Evolutionary conservation across 139 green algal genomes (phyloP).

Genomic region (Chlamydomonas sp.): DNA sequence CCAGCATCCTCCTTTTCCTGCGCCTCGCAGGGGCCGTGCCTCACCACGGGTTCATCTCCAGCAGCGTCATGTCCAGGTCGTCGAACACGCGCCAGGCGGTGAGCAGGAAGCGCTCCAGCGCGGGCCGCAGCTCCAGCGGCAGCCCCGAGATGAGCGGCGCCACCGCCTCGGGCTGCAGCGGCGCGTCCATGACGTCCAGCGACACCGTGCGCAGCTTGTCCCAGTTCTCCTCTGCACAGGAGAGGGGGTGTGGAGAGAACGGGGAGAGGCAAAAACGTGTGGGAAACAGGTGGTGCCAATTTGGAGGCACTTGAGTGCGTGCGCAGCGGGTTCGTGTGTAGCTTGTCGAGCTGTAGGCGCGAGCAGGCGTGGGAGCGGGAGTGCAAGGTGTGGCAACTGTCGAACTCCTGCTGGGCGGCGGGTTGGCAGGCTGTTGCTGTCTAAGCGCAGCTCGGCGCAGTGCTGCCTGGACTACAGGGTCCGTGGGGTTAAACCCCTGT

Average conservation of each 20-base stretch:
- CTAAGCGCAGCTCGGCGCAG: no score
- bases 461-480: no score
- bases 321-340: no score
- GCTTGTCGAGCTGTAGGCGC: no score
- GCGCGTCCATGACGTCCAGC: conserved; percentile 53
- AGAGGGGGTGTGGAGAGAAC: not conserved
- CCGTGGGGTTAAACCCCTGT: no score
- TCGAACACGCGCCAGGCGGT: conserved; percentile 59
- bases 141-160: conserved; percentile 80
- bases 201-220: conserved; percentile 80
- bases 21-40: no score
- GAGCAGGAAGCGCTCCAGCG: conserved; percentile 79
- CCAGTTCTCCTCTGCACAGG: conserved; percentile 75
- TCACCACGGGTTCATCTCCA: conserved; percentile 96
- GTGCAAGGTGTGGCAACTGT: no score
- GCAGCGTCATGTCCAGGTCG: conserved; percentile 89
- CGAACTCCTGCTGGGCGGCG: no score
- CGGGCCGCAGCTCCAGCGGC: conserved; percentile 72
- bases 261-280: not conserved
- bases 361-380: no score
- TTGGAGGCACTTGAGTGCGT: no score
- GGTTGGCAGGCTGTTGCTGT: no score
- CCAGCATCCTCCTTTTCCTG: no score
- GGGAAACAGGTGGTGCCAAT: not conserved
- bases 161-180: conserved; percentile 31